Conservation (phyloP, 1,284 basidiomycete species). For the Hypsizygus ulmarius region DNA sequence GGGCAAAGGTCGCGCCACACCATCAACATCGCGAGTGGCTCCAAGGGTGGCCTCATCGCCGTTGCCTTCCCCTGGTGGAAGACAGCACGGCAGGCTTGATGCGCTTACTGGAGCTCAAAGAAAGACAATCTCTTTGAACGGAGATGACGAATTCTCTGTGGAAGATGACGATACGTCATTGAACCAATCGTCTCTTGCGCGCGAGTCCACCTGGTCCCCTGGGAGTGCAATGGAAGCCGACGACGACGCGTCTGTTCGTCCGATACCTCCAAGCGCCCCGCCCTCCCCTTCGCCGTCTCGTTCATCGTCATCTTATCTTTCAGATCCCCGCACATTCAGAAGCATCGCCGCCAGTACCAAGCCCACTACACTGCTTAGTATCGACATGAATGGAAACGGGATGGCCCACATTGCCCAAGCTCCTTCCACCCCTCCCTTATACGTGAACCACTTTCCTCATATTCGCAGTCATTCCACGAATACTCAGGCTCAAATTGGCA, state of each 20-base stretch:
- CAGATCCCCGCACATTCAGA: constrained; percentile 74
- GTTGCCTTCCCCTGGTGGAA: constrained; percentile 32
- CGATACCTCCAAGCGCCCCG: constrained; percentile 80
- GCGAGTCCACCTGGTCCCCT: constrained; percentile 74
- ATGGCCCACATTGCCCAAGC: constrained; percentile 92
- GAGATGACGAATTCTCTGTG: constrained; percentile 44
- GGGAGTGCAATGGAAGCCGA: constrained; percentile 75
- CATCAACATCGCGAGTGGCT: constrained; percentile 26
- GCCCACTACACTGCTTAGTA: constrained; percentile 88
- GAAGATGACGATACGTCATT: constrained; percentile 47
- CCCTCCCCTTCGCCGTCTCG: constrained; percentile 81
- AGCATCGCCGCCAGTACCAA: constrained; percentile 90
- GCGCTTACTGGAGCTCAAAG: constrained; percentile 37
- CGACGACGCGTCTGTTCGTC: constrained; percentile 86
- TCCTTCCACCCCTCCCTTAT: constrained; percentile 55
- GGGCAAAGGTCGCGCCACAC: constrained; percentile 27
- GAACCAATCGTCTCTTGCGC: constrained; percentile 53
- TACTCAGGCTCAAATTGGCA: constrained; percentile 38
- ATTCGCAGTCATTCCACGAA: constrained; percentile 56
- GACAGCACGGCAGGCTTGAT: constrained; percentile 37
- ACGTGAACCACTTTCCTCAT: constrained; percentile 52
- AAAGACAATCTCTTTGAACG: constrained; percentile 65
- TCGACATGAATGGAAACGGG: constrained; percentile 75
- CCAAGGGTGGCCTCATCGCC: constrained; percentile 42
- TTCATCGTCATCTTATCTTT: constrained; percentile 77